These are phyloP conservation scores for Babesia divergens DNA, from an alignment of 169 alveolate species.

Conservation along the genomic window DNA sequence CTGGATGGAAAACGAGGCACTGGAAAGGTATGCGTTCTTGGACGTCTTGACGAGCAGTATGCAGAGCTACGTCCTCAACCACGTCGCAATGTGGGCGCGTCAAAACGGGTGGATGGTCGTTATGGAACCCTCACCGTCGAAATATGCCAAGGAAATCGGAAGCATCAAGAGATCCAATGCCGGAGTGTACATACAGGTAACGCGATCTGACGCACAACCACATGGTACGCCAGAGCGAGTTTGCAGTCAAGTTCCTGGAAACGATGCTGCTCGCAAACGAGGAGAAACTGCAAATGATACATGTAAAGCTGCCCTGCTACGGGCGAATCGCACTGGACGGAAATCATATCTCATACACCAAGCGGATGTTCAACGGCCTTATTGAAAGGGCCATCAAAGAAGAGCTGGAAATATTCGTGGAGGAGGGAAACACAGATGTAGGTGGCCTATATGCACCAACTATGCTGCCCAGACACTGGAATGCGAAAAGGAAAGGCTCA, in stretches of 20 bases:
- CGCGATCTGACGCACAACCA: background rate
- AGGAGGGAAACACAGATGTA: conserved; percentile 58
- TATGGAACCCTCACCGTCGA: conserved; percentile 67
- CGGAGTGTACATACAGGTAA: conserved; percentile 74
- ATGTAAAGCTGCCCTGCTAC: conserved; percentile 36
- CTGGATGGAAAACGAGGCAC: conserved; percentile 79
- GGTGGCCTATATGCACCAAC: conserved; percentile 20
- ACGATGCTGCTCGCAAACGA: conserved; percentile 60
- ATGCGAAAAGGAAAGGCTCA: conserved; percentile 46
- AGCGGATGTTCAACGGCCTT: conserved; percentile 68
- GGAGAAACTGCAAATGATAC: conserved; percentile 43
- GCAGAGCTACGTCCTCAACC: conserved; percentile 71
- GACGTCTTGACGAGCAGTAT: background rate
- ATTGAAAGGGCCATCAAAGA: conserved; percentile 66
- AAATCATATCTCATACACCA: conserved; percentile 64
- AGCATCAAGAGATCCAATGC: conserved; percentile 74
- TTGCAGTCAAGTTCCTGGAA: conserved; percentile 72
- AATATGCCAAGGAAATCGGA: conserved; percentile 71
- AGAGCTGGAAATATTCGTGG: conserved; percentile 65
- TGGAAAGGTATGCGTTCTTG: conserved; percentile 63
- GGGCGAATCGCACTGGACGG: conserved; percentile 73
- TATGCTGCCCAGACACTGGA: conserved; percentile 39
- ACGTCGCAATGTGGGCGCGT: conserved; percentile 75
- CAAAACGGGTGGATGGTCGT: conserved; percentile 75
- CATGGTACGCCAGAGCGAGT: conserved; percentile 47